Evolutionary conservation across 805 yeast species (phyloP), one percentile per base, ranked within the genome.

Genomic region (Sungouiozyma intestinalis): DNA sequence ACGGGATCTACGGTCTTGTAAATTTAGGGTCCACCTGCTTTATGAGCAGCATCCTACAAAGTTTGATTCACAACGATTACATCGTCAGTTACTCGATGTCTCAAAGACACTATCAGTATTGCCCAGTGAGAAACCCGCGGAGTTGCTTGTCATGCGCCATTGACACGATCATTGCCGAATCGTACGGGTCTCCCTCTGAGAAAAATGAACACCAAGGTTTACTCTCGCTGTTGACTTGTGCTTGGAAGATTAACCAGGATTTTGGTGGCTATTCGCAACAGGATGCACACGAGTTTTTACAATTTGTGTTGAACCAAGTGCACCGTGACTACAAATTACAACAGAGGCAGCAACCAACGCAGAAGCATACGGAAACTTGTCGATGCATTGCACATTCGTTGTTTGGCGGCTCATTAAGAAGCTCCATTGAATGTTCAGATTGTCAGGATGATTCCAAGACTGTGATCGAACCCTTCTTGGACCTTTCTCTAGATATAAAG

Each of bases 261-360:
- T 72, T 92, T 45, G 95, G 97, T 0, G 99, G 99, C 1, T 88
- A 88, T 51, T 82, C 92, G 31, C 97, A 92, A 62, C 99, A 92
- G 63, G 99, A 92, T 60, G 97, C 98, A 0, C 99, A 92, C 63
- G 99, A 92, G 62, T 92, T 90, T 62, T 81, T 94, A 81, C 97
- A 92, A 58, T 88, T 90, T 58, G 56, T 90, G 21, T 69, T 90
- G 33, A 84, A 90, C 61, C 94, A 87, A 62, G 63, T 92, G 43
- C 98, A 92, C 44, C 53, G 56, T 33, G 70, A 64, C 31, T 50
- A 61, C 20, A 50, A 47, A 34, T 48, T 48, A 3, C 43, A 33
- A n/a, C 47, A 42, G 9, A 38, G 36, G 27, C 34, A 43, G 36
- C 34, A 40, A 41, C 40, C 46, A 43, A 32, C 48, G 16, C 48